phyloP scores from a whole-genome alignment of 306 rosid genomes.

The Corylus avellana region DNA sequence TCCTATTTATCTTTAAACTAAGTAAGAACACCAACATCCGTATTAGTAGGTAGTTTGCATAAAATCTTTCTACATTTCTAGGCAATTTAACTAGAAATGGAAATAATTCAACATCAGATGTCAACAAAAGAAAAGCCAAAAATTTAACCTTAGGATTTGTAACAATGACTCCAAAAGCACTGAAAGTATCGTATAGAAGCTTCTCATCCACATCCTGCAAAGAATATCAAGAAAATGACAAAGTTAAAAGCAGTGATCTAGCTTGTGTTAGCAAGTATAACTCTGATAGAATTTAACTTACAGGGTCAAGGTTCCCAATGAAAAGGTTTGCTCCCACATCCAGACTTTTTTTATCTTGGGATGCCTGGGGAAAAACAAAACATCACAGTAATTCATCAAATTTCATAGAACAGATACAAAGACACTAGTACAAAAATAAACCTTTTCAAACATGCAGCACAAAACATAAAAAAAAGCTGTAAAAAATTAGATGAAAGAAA shows the following conservation, averaged over 20 bases:
- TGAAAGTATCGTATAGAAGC: conserved; percentile 92
- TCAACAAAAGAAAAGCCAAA: conserved; percentile 19
- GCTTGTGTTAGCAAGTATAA: neutral
- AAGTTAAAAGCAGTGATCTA: conserved; percentile 19
- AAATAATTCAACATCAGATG: neutral
- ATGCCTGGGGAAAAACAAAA: conserved; percentile 58
- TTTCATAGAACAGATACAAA: neutral
- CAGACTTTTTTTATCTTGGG: conserved; percentile 98
- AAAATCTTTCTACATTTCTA: neutral
- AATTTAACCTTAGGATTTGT: conserved; percentile 86
- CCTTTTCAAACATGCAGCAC: neutral
- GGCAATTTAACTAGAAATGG: conserved; percentile 3
- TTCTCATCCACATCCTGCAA: conserved; percentile 98
- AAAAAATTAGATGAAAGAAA: neutral
- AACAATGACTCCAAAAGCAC: conserved; percentile 98
- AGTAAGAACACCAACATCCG: neutral
- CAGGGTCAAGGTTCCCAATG: conserved; percentile 95
- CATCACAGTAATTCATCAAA: conserved; percentile 17
- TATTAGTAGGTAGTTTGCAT: neutral
- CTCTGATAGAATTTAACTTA: conserved; percentile 39
- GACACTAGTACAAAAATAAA: neutral
- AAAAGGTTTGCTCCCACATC: conserved; percentile 98
- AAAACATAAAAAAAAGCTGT: neutral
- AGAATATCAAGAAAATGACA: conserved; percentile 11
- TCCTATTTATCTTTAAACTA: neutral